phyloP scores from a whole-genome alignment of 2,329 filamentous ascomycete genomes.

The Fusarium incarnatum region DNA sequence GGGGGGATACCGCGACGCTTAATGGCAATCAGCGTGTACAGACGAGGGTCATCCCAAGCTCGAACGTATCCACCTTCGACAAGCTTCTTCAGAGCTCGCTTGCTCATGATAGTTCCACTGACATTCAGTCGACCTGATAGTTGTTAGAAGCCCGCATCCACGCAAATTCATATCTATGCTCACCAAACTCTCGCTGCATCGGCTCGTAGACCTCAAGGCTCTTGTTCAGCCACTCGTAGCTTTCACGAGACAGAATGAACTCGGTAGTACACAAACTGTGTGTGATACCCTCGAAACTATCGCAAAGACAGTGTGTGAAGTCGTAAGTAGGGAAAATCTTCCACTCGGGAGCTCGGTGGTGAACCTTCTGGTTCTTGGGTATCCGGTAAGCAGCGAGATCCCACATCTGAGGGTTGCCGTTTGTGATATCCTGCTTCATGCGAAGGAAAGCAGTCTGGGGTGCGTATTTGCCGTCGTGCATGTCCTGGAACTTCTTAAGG shows the following conservation, averaged over 20 bases:
- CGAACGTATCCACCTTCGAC: constrained; percentile 83
- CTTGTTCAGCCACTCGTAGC: constrained; percentile 92
- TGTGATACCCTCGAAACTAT: constrained; percentile 91
- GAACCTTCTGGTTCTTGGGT: constrained; percentile 74
- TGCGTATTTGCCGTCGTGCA: constrained; percentile 92
- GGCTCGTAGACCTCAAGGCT: constrained; percentile 85
- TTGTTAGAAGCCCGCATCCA: background rate
- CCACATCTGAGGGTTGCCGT: constrained; percentile 95
- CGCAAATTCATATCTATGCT: background rate
- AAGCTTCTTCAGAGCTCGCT: constrained; percentile 83
- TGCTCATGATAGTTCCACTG: constrained; percentile 86
- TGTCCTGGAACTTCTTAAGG: constrained; percentile 84
- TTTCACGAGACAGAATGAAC: constrained; percentile 84
- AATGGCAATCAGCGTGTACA: constrained; percentile 88
- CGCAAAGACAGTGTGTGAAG: constrained; percentile 89
- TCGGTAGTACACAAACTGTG: constrained; percentile 95
- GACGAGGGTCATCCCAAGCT: constrained; percentile 90
- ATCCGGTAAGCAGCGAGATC: constrained; percentile 93
- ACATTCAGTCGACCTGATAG: constrained; percentile 66
- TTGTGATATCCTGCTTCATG: constrained; percentile 91
- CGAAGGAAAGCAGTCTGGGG: constrained; percentile 85
- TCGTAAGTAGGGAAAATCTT: constrained; percentile 96
- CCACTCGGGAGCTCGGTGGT: constrained; percentile 88
- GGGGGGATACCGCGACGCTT: constrained; percentile 88
- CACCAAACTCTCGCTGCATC: constrained; percentile 88